A percentile compares a stretch with the other conserved stretches of the same genome.
These are phyloP conservation scores for Sporisorium graminicola DNA, from an alignment of 1,284 basidiomycete genomes.

Conservation along the genomic window DNA sequence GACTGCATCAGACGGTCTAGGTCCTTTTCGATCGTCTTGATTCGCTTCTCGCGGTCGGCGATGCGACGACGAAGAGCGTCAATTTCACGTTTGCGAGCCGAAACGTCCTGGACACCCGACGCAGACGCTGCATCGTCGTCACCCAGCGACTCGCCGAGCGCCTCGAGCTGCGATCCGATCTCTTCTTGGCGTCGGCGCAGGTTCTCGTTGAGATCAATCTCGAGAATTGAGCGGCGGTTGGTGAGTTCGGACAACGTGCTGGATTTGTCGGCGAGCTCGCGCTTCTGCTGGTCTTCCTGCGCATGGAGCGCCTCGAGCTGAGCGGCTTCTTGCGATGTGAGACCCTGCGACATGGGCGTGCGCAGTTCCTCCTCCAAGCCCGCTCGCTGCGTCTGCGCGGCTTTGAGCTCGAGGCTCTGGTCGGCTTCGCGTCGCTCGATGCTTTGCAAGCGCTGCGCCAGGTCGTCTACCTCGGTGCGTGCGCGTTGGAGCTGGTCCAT, in stretches of 20 bases:
- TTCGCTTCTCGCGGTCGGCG: constrained; percentile 30
- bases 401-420: constrained; percentile 78
- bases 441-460: constrained; percentile 76
- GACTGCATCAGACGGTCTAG: constrained; percentile 77
- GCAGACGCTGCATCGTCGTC: constrained; percentile 78
- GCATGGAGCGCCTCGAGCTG: constrained; percentile 80
- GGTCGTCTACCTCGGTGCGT: constrained; percentile 79
- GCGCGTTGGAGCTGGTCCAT: constrained; percentile 77
- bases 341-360: constrained; percentile 80
- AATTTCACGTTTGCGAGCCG: constrained; percentile 72
- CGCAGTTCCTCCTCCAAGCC: constrained; percentile 81
- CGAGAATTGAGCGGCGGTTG: constrained; percentile 81
- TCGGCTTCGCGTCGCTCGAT: constrained; percentile 80
- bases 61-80: constrained; percentile 73
- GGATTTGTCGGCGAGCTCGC: constrained; percentile 78
- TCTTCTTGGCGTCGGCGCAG: constrained; percentile 83
- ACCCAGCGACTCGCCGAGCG: constrained; percentile 75
- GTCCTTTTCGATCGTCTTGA: constrained; percentile 70
- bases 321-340: constrained; percentile 80
- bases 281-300: constrained; percentile 81
- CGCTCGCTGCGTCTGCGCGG: constrained; percentile 74
- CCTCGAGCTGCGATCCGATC: constrained; percentile 81
- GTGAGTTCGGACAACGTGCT: constrained; percentile 83
- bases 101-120: constrained; percentile 79
- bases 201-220: constrained; percentile 93